These are phyloP conservation scores for Nemania abortiva DNA, from an alignment of 2,329 filamentous ascomycete genomes.

Conservation along the genomic window DNA sequence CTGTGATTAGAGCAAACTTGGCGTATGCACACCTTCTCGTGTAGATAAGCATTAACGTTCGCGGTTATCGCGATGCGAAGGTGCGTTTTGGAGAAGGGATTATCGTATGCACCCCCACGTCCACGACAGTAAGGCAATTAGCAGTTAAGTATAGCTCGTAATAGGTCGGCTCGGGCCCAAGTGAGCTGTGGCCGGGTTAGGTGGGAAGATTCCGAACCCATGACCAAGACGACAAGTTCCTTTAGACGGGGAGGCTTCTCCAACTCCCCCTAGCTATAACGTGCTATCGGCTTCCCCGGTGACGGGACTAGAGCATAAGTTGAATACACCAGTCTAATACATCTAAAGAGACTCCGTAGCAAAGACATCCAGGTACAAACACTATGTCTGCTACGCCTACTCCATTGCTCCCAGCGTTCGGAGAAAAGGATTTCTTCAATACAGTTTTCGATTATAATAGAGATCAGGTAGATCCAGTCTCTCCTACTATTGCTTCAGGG, in stretches of 20 bases:
- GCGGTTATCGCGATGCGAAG: not conserved
- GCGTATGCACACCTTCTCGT: not conserved
- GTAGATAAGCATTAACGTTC: not conserved
- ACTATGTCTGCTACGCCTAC: not conserved
- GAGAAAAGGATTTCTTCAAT: not conserved
- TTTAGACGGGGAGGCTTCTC: not conserved
- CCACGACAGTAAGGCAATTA: not conserved
- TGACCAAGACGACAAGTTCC: not conserved
- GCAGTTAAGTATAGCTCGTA: not conserved
- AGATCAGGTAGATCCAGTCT: not conserved
- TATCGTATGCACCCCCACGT: not conserved
- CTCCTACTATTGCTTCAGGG: not conserved
- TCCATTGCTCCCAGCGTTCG: constrained; percentile 6
- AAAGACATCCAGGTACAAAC: not conserved
- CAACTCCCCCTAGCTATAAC: not conserved
- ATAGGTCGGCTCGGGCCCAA: not conserved
- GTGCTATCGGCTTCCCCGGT: not conserved
- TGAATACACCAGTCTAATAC: not conserved
- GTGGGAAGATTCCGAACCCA: not conserved
- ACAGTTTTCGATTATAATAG: not conserved
- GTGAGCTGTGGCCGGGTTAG: not conserved
- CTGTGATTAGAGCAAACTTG: not conserved
- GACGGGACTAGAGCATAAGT: not conserved
- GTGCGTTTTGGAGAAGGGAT: not conserved
- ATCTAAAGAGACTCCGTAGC: not conserved